Evolutionary conservation across 345 rosid genomes (phyloP), one percentile per base, ranked within the genome.

Genomic region (Gossypium raimondii): DNA sequence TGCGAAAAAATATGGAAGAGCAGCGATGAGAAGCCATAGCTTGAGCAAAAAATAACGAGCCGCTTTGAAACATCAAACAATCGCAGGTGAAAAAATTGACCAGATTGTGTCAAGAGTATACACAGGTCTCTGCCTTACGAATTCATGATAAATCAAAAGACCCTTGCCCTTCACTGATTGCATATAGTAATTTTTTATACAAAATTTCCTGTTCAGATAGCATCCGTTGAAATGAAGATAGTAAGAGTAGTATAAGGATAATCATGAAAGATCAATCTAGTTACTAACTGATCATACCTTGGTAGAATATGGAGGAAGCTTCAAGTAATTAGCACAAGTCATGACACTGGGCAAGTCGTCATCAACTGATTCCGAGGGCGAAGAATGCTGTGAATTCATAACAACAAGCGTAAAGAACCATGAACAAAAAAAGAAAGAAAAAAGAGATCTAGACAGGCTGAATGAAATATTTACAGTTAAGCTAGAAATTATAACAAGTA

Each of bases 301-400:
- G 38, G 97, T 88, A 11, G 99, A 93, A 81, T 93, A 95, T 24
- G 99, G 94, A 69, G 99, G 99, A 76, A 95, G 99, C 81, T 95
- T 95, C 66, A 95, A 88, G 88, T 93, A 95, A 86, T 95, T 95
- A 70, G 98, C 99, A 81, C 99, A 93, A 59, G 99, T 95, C 99
- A 95, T 95, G 60, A 93, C 99, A 70, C 99, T 95, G 2, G 98
- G 98, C 78, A 95, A 82, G 82, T 91, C 97, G 48, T 91, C 97
- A 74, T 95, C 97, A 12, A 97, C 98, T 17, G 90, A 84, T 77
- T 96, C 98, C n/a, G 84, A 82, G 60, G 92, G 82, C 16, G 89
- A 80, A 8, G 99, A 90, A 81, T 90, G 99, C 98, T 93, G 93
- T 86, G 41, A 34, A 84, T 3, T n/a, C 48, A 22, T 4, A 52